Percentiles rank a stretch among this genome's conserved stretches.
phyloP scores from a whole-genome alignment of 2,329 filamentous ascomycete genomes.

The Microcyclospora tardicrescens region DNA sequence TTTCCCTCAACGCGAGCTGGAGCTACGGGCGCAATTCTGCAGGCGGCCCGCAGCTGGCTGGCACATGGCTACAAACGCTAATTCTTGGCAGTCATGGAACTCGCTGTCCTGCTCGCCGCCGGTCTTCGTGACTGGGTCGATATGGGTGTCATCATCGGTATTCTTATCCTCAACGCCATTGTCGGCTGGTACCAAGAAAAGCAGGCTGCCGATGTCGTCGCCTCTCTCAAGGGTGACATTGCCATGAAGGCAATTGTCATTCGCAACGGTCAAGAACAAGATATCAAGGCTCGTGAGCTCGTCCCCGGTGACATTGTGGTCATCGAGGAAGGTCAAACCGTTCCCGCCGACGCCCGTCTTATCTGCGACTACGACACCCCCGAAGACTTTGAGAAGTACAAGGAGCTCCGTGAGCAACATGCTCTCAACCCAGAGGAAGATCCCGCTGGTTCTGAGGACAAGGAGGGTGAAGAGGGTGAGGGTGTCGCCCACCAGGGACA shows the following conservation, averaged over 20 bases:
- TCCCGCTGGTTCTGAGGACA: conserved; percentile 46
- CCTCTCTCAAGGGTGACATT: conserved; percentile 63
- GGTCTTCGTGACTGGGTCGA: conserved; percentile 67
- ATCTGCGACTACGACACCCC: conserved; percentile 61
- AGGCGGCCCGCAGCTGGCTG: conserved; percentile 4
- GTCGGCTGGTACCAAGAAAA: conserved; percentile 76
- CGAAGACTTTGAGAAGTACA: conserved; percentile 54
- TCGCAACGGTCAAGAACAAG: conserved; percentile 53
- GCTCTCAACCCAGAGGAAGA: conserved; percentile 43
- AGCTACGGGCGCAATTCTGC: conserved; percentile 11
- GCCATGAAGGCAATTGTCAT: conserved; percentile 59
- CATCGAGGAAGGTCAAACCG: conserved; percentile 58
- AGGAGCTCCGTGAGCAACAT: conserved; percentile 46
- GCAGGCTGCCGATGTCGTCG: conserved; percentile 65
- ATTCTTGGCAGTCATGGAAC: conserved; percentile 52
- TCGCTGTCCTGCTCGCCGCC: conserved; percentile 59
- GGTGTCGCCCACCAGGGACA: conserved; percentile 51
- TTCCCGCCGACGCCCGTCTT: conserved; percentile 56
- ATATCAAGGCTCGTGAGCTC: conserved; percentile 60
- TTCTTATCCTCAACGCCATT: conserved; percentile 59
- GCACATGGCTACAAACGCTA: conserved; percentile 7
- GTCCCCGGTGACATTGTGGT: conserved; percentile 66
- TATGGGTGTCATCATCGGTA: conserved; percentile 65
- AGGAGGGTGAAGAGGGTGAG: conserved; percentile 45
- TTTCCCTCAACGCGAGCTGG: conserved; percentile 5